A percentile compares a stretch with the other conserved stretches of the same genome.
phyloP scores from a whole-genome alignment of 2,329 filamentous ascomycete species.

The Hypoxylon sp. region DNA sequence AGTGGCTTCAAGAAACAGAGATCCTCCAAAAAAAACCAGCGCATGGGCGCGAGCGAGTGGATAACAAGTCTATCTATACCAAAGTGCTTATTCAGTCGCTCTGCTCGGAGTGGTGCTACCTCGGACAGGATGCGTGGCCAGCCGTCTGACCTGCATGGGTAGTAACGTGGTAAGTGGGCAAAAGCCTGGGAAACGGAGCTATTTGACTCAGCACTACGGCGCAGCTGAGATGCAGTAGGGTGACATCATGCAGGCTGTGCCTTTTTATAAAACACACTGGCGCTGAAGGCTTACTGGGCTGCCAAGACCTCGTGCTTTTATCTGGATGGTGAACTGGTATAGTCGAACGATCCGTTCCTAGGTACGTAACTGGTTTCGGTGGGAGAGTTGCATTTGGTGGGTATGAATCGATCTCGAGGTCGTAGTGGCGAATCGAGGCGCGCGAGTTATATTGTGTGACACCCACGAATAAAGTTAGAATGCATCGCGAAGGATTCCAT shows the following conservation, averaged over 20 bases:
- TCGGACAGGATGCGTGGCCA: constrained; percentile 33
- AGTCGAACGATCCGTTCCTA: constrained; percentile 10
- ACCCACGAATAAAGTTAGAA: constrained; percentile 17
- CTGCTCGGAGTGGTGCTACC: constrained; percentile 15
- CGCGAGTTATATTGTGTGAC: constrained; percentile 18
- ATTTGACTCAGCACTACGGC: constrained; percentile 38
- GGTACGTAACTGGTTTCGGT: constrained; percentile 27
- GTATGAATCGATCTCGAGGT: constrained; percentile 14
- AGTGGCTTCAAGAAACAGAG: constrained; percentile 27
- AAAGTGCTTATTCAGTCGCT: constrained; percentile 4
- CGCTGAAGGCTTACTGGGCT: constrained; percentile 33
- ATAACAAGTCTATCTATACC: constrained; percentile 44
- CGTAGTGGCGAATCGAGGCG: constrained; percentile 18
- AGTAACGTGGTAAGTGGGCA: constrained; percentile 32
- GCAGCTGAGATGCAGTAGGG: constrained; percentile 40
- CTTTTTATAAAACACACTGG: constrained; percentile 34
- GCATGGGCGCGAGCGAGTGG: constrained; percentile 32
- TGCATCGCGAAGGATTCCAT: constrained; percentile 35
- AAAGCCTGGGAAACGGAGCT: constrained; percentile 20
- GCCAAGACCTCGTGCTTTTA: constrained; percentile 34
- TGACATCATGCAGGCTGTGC: constrained; percentile 41
- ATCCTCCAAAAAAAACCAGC: constrained; percentile 14
- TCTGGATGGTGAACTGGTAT: constrained; percentile 21
- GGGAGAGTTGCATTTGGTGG: constrained; percentile 26
- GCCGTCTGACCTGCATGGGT: constrained; percentile 38